Evolutionary conservation across 768 basidiomycete species (phyloP).

Genomic region (Astraeus odoratus): DNA sequence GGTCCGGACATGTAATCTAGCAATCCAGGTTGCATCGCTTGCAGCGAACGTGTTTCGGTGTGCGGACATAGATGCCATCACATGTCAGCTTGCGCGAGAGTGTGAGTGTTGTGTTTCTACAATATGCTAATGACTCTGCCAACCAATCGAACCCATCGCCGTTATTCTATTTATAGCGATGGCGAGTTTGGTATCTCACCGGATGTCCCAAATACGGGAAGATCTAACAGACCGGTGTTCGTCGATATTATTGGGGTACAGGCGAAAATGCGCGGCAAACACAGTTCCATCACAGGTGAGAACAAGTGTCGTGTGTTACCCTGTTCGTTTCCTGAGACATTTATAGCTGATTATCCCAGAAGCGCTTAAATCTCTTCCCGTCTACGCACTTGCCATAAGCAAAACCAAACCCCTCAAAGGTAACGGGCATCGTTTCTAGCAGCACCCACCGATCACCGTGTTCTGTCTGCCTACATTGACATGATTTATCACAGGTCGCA

Average conservation of each 20-base stretch:
- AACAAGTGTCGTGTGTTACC: not conserved
- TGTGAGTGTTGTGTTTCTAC: constrained; percentile 36
- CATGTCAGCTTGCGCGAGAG: constrained; percentile 69
- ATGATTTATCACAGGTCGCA: constrained; percentile 48
- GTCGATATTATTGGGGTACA: constrained; percentile 75
- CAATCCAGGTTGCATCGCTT: constrained; percentile 69
- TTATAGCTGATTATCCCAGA: constrained; percentile 91
- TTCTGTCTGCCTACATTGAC: not conserved
- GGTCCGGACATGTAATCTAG: constrained; percentile 83
- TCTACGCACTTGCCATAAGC: constrained; percentile 72
- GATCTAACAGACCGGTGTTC: constrained; percentile 80
- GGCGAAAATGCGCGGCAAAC: constrained; percentile 80
- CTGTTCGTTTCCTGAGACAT: constrained; percentile 5
- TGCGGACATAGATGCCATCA: constrained; percentile 83
- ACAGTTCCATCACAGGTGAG: constrained; percentile 73
- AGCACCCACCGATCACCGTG: no score
- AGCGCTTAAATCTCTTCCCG: constrained; percentile 78
- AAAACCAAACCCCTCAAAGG: constrained; percentile 96
- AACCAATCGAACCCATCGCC: not conserved
- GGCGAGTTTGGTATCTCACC: constrained; percentile 48
- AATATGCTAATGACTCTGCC: not conserved
- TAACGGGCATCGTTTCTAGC: constrained; percentile 46
- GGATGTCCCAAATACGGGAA: constrained; percentile 73
- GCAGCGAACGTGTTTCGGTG: constrained; percentile 89
- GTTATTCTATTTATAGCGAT: constrained; percentile 50